Base-by-base conservation (phyloP, 352 stramenopile species). In the Plasmopara muralis region DNA sequence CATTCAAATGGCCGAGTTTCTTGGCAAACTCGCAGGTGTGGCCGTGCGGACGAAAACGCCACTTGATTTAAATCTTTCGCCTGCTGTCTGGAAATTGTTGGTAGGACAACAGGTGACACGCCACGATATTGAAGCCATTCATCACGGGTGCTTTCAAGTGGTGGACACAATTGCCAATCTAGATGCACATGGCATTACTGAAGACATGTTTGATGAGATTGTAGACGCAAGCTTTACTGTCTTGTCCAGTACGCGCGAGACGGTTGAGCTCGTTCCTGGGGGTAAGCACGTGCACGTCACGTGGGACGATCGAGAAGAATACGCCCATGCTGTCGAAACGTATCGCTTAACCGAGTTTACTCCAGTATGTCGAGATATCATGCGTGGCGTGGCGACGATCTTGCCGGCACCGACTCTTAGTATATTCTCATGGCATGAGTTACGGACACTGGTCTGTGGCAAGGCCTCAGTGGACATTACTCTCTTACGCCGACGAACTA, bases 1-100 rank as follows among this genome's bases (percentile, higher is more conserved):
- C 7, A 60, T 94, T 0, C 70, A 86, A 18, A 97, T 97, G 90
- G 89, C 92, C 35, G 82, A 95, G 53, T 98, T 97, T 56, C 72
- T 98, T 12, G 93, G 93, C 13, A 97, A 98, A 55, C 72, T 98
- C 14, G 95, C 97, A 53, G 93, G 93, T 16, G 89, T 97, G 42
- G 89, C 89, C 16, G 84, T 97, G 31, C 87, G 93, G 37, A 95
- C 87, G 15, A 96, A 97, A 71, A 95, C 93, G 28, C 93, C 88
- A 44, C 69, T 98, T 12, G 89, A 95, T 37, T 57, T 98, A 39
- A 96, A 96, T 49, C 64, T 98, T 20, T 84, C 93, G 20, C 68
- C 84, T 0, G 71, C 96, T 14, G 82, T 98, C 16, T 98, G 93
- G 93, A 97, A 97, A 54, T 52, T 87, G n/a, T 49, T 98, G 6